A percentile compares a stretch with the other conserved stretches of the same genome.
These are phyloP conservation scores for Fraxinus greggii DNA, from an alignment of 305 asterid genomes.

Conservation along the genomic window DNA sequence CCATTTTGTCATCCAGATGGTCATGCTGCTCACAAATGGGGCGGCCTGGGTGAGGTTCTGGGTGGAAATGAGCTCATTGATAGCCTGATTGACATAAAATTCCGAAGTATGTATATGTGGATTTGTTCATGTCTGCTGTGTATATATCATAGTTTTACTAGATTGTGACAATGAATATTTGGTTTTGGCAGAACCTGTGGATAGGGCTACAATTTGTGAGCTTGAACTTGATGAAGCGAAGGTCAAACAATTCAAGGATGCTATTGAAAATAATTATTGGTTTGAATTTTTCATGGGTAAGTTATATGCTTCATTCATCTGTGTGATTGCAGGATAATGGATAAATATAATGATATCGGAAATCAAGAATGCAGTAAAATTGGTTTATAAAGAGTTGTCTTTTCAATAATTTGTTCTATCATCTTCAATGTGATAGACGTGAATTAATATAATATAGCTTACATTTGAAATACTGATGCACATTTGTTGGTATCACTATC, in stretches of 20 bases:
- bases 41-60: conserved; percentile 70
- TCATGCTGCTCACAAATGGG: conserved; percentile 59
- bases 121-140: conserved; percentile 4
- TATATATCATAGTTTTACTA: conserved; percentile 3
- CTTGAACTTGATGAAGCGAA: conserved; percentile 54
- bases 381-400: neutral
- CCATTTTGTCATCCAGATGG: conserved; percentile 61
- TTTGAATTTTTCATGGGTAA: conserved; percentile 68
- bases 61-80: conserved; percentile 80
- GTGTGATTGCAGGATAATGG: conserved; percentile 1
- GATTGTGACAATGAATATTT: conserved; percentile 5
- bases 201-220: conserved; percentile 44
- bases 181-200: conserved; percentile 50
- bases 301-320: conserved; percentile 13
- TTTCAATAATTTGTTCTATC: neutral
- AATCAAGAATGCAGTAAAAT: neutral
- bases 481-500: neutral
- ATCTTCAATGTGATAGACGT: neutral
- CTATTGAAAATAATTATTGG: conserved; percentile 62
- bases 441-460: neutral
- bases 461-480: neutral
- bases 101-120: conserved; percentile 48
- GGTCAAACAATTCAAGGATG: conserved; percentile 62
- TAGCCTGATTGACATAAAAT: conserved; percentile 53
- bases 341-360: neutral